These are phyloP conservation scores for slime mould (Dictyostelium discoideum) DNA, from an alignment of 78 protist genomes.

Conservation along the genomic window DNA sequence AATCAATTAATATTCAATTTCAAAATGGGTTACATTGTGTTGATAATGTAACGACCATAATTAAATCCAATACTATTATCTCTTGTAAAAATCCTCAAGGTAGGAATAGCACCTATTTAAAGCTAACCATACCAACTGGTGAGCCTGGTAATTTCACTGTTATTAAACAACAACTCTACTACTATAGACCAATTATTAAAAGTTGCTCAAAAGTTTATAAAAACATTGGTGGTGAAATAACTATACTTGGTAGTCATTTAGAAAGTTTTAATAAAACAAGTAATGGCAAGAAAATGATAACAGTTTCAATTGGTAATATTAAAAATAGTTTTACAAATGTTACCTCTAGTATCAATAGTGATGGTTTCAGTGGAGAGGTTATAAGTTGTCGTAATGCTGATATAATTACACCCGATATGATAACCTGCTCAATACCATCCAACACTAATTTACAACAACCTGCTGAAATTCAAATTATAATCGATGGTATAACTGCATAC, in stretches of 20 bases:
- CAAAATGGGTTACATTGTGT: neutral
- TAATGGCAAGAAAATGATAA: neutral
- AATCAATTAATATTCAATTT: neutral
- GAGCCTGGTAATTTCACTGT: neutral
- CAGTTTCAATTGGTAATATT: neutral
- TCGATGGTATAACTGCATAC: neutral
- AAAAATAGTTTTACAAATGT: neutral
- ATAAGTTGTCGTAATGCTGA: neutral
- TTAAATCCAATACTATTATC: neutral
- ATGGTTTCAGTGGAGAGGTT: neutral
- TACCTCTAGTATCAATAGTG: neutral
- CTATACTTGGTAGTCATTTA: neutral
- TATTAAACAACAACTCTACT: neutral
- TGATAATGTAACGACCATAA: neutral
- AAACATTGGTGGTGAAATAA: neutral
- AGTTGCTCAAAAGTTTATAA: neutral
- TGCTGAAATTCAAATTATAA: neutral
- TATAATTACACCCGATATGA: neutral
- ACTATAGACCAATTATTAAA: neutral
- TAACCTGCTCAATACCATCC: neutral
- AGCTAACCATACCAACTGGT: neutral
- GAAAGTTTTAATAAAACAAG: neutral
- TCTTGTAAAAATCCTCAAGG: neutral
- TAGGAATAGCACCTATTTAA: neutral
- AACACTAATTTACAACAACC: constrained; percentile 2